These are phyloP conservation scores for Suillus spraguei DNA, from an alignment of 768 basidiomycete genomes.

Conservation along the genomic window DNA sequence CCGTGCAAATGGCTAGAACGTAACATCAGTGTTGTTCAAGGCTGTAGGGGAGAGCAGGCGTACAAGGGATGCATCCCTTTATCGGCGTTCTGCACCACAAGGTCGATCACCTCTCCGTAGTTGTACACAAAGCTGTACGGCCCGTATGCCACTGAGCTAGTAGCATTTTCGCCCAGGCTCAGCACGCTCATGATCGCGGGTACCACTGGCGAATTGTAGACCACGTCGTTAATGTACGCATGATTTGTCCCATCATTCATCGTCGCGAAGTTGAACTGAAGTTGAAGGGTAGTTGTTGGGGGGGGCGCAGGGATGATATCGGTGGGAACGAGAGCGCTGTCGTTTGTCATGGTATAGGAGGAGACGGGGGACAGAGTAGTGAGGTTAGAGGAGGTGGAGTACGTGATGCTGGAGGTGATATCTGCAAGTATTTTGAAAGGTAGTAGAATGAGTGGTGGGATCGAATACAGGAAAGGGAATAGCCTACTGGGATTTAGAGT, in stretches of 20 bases:
- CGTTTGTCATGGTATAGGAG: conserved; percentile 64
- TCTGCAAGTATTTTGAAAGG: conserved; percentile 44
- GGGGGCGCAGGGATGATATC: conserved; percentile 48
- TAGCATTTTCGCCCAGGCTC: conserved; percentile 76
- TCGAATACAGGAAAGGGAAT: background rate
- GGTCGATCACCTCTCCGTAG: conserved; percentile 74
- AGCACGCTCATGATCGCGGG: conserved; percentile 78
- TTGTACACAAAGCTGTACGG: conserved; percentile 75
- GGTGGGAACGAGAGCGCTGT: conserved; percentile 70
- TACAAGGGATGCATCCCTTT: conserved; percentile 85
- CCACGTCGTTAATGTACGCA: conserved; percentile 73
- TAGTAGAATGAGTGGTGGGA: background rate
- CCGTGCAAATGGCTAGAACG: conserved; percentile 85
- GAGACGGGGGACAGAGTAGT: conserved; percentile 57
- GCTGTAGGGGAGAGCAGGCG: conserved; percentile 27
- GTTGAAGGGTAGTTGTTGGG: conserved; percentile 60
- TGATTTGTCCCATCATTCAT: conserved; percentile 85
- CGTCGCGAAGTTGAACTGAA: conserved; percentile 81
- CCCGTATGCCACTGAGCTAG: conserved; percentile 73
- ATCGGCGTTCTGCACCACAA: conserved; percentile 75
- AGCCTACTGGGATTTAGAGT: conserved; percentile 72
- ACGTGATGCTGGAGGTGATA: conserved; percentile 82
- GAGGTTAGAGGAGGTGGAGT: conserved; percentile 53
- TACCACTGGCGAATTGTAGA: conserved; percentile 69
- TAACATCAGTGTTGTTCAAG: conserved; percentile 2